phyloP scores from a whole-genome alignment of 1,284 basidiomycete species.

The Pterula multifida region DNA sequence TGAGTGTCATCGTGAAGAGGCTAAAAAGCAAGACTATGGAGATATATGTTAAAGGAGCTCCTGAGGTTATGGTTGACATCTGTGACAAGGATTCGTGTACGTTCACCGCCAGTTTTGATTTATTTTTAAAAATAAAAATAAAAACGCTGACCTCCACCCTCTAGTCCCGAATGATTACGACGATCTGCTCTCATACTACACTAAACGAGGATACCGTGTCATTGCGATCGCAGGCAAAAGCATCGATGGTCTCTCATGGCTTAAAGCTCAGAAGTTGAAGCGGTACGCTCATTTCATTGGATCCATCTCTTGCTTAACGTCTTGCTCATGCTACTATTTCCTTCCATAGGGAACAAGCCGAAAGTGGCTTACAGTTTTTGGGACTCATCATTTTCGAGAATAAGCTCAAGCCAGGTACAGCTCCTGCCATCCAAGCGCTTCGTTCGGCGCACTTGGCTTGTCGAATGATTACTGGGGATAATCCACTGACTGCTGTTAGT shows the following conservation, averaged over 20 bases:
- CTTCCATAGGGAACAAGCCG: slow-evolving; percentile 78
- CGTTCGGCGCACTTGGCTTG: slow-evolving; percentile 87
- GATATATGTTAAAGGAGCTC: slow-evolving; percentile 96
- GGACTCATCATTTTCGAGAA: slow-evolving; percentile 99
- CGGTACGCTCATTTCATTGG: slow-evolving; percentile 35
- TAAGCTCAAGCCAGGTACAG: slow-evolving; percentile 90
- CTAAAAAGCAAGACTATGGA: slow-evolving; percentile 94
- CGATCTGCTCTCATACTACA: slow-evolving; percentile 94
- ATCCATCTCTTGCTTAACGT: slow-evolving; percentile 5
- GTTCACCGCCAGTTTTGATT: slow-evolving; percentile 19
- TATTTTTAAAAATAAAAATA: slow-evolving; percentile 3
- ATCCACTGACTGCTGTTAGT: slow-evolving; percentile 91
- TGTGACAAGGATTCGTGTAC: slow-evolving; percentile 81
- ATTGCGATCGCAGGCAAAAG: slow-evolving; percentile 98
- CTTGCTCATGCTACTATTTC: not conserved
- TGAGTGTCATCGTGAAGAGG: slow-evolving; percentile 97
- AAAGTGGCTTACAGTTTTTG: slow-evolving; percentile 84
- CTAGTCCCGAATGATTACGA: slow-evolving; percentile 94
- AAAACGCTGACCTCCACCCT: slow-evolving; percentile 6
- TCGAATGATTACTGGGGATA: slow-evolving; percentile 98
- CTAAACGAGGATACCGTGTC: slow-evolving; percentile 93
- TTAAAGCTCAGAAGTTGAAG: slow-evolving; percentile 95
- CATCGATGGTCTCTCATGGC: slow-evolving; percentile 89
- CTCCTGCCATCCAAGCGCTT: slow-evolving; percentile 84
- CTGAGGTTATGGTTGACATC: slow-evolving; percentile 95